Base-by-base conservation (phyloP, 2,329 filamentous ascomycete genomes). In the Daldinia sp. region DNA sequence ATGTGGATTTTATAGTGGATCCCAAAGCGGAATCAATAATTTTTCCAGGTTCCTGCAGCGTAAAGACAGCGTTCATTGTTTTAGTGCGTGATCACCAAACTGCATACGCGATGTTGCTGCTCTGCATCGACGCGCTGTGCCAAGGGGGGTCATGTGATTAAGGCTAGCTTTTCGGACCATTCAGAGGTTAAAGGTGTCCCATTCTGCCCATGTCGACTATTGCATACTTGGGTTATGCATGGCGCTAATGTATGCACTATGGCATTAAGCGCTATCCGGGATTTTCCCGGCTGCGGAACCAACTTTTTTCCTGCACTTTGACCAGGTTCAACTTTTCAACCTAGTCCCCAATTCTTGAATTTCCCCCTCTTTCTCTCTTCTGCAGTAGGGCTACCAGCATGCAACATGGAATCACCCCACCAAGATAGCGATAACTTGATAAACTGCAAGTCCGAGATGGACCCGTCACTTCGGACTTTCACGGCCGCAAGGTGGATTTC, bases 41-140 rank as follows among this genome's bases (percentile, higher is more conserved):
- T 39, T 28, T 20, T 67, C 15, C 62, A 62, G 42, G 48, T 46
- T 69, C 59, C 33, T 35, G 33, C 33, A 35, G 5, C 33, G 33
- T 10, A 35, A 35, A 35, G 10, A 6, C 33, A 35, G 6, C 33
- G 5, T 50, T 50, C 46, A 50, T 30, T 50, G 28, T 53, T 33
- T 53, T 55, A 62, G 51, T 60, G 23, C 62, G 60, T 55, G 60
- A 72, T 69, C 60, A 30, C 42, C 59, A 20, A 67, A 26, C 53
- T 67, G 55, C 68, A 64, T 64, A 37, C 46, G 30, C 33, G 33
- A 37, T 37, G 56, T 56, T 56, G 30, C 44, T 61, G 42, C 48
- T 65, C 54, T 68, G 68, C 68, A 72, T 72, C 56, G 51, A 72
- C 50, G 72, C 72, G 72, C 72, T 65, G 37, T 55, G 68, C 70